Evolutionary conservation across 768 basidiomycete genomes (phyloP).

Genomic region (Termitomyces sp.): DNA sequence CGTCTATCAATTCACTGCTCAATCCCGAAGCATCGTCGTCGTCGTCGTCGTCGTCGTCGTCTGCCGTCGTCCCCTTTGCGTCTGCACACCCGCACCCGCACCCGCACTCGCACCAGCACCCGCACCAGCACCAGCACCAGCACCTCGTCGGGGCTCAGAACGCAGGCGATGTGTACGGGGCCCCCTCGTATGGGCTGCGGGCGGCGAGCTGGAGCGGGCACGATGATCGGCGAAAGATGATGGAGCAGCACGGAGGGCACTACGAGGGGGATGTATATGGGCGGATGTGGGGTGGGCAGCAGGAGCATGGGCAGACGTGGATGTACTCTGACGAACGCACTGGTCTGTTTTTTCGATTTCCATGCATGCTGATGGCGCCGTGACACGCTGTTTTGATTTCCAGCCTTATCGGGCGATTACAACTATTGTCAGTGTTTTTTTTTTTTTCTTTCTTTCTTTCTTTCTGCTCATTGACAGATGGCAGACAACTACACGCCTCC

Average conservation of each 20-base stretch:
- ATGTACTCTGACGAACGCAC: constrained; percentile 59
- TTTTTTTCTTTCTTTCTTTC: neutral
- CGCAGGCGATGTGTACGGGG: constrained; percentile 10
- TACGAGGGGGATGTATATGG: constrained; percentile 20
- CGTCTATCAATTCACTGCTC: constrained; percentile 37
- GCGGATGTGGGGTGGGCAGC: constrained; percentile 19
- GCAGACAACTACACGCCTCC: constrained; percentile 19
- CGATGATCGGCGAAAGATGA: no score
- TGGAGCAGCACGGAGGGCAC: constrained; percentile 19
- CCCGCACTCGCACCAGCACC: no score
- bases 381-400: constrained; percentile 2
- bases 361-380: constrained; percentile 4
- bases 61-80: no score
- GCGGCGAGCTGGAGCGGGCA: constrained; percentile 52
- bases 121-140: no score
- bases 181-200: constrained; percentile 39
- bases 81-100: no score
- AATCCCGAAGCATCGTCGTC: constrained; percentile 34
- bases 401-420: constrained; percentile 43
- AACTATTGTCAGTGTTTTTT: constrained; percentile 29
- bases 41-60: constrained; percentile 9
- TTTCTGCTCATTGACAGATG: neutral
- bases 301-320: constrained; percentile 21
- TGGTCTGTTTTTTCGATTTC: constrained; percentile 31
- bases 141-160: no score